These are phyloP conservation scores for Xylaria castorea DNA, from an alignment of 495 filamentous ascomycete genomes.

Conservation along the genomic window DNA sequence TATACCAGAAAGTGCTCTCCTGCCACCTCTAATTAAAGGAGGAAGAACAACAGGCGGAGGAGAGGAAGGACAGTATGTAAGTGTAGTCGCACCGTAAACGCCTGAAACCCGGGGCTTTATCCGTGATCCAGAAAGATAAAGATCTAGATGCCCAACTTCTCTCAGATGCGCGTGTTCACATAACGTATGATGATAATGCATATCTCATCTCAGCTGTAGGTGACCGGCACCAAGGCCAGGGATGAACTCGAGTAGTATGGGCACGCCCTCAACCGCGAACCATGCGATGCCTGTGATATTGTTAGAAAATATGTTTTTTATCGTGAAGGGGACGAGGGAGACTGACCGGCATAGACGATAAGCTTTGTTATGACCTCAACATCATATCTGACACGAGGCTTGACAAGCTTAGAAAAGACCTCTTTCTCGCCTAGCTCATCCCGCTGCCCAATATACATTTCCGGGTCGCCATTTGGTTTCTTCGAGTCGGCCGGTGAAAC, in stretches of 20 bases:
- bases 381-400: slow-evolving; percentile 91
- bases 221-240: slow-evolving; percentile 59
- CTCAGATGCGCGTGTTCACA: slow-evolving; percentile 23
- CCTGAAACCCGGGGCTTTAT: slow-evolving; percentile 19
- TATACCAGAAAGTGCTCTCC: slow-evolving; percentile 22
- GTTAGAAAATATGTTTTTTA: slow-evolving; percentile 18
- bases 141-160: slow-evolving; percentile 25
- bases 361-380: slow-evolving; percentile 97
- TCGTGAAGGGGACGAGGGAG: neutral
- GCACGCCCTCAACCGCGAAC: slow-evolving; percentile 72
- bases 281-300: slow-evolving; percentile 67
- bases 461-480: slow-evolving; percentile 33
- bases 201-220: slow-evolving; percentile 35
- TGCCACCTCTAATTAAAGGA: slow-evolving; percentile 3
- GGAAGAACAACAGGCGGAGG: neutral
- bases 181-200: slow-evolving; percentile 15
- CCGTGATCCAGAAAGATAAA: slow-evolving; percentile 13
- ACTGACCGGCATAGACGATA: slow-evolving; percentile 89
- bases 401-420: slow-evolving; percentile 83
- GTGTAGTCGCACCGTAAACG: slow-evolving; percentile 21
- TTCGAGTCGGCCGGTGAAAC: slow-evolving; percentile 48
- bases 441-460: slow-evolving; percentile 48
- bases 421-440: slow-evolving; percentile 72
- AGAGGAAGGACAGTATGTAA: slow-evolving; percentile 2
- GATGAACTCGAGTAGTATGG: slow-evolving; percentile 68